Conservation (phyloP, 768 basidiomycete species). For the Trametes punicea region DNA sequence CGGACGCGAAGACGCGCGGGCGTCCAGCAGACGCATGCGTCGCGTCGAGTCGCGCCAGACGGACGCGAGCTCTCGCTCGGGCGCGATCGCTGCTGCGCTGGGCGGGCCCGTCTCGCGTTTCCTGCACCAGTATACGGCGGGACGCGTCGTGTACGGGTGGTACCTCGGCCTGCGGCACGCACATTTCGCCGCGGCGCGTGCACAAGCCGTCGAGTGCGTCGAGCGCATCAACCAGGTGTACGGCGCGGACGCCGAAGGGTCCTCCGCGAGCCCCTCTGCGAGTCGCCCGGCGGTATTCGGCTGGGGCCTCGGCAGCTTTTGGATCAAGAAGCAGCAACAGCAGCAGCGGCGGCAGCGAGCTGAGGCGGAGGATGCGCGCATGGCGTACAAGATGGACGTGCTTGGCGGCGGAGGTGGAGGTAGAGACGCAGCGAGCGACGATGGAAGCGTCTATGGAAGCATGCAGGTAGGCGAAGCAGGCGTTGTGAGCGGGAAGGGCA, state of each 20-base stretch:
- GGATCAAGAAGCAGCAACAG: conserved; percentile 39
- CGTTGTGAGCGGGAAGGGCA: neutral
- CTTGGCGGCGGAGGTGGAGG: neutral
- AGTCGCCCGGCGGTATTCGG: conserved; percentile 40
- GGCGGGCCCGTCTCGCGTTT: conserved; percentile 10
- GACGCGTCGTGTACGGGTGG: conserved; percentile 45
- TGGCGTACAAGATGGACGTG: conserved; percentile 16
- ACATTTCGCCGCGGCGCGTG: conserved; percentile 66
- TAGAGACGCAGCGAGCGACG: conserved; percentile 15
- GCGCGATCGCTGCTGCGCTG: no score
- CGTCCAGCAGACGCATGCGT: neutral
- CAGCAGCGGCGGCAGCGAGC: conserved; percentile 27
- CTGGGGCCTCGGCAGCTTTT: conserved; percentile 77
- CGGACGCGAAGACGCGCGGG: neutral
- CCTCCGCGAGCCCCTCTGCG: conserved; percentile 4
- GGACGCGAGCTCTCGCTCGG: neutral
- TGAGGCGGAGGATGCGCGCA: conserved; percentile 21
- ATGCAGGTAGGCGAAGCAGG: neutral
- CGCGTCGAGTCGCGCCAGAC: conserved; percentile 2
- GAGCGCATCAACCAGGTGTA: conserved; percentile 65
- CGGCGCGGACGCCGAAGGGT: conserved; percentile 31
- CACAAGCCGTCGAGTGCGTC: conserved; percentile 65
- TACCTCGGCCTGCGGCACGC: conserved; percentile 63
- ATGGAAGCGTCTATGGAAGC: neutral
- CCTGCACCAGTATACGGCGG: conserved; percentile 11